Conservation (phyloP, 805 yeast genomes). For the Ogataea sp. region DNA sequence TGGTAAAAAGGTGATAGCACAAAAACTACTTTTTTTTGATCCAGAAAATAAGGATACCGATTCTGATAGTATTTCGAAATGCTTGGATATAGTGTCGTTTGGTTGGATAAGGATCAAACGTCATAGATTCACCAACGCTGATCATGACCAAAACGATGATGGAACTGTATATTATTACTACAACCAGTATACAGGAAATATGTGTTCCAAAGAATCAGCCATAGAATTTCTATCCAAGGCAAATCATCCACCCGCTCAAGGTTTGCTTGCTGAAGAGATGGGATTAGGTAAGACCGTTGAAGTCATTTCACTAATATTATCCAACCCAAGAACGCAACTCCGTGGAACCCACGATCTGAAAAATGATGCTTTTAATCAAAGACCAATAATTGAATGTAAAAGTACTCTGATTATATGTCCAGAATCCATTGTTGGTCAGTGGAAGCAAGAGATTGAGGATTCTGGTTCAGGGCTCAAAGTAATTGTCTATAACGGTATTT, state of each 20-base stretch:
- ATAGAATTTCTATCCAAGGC: constrained; percentile 14
- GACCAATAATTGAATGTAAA: constrained; percentile 42
- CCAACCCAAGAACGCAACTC: constrained; percentile 45
- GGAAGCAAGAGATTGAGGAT: constrained; percentile 66
- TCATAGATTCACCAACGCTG: too few species aligned
- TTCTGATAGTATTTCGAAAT: constrained; percentile 18
- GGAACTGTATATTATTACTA: constrained; percentile 32
- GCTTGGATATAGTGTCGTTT: constrained; percentile 36
- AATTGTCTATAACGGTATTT: constrained; percentile 55
- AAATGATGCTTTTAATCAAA: constrained; percentile 32
- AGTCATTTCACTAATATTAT: constrained; percentile 52
- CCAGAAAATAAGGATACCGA: too few species aligned
- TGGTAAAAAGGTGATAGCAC: too few species aligned
- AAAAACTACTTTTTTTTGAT: too few species aligned
- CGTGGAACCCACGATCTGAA: constrained; percentile 12
- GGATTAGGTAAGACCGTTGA: constrained; percentile 96
- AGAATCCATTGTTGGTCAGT: constrained; percentile 72
- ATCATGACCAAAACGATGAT: too few species aligned
- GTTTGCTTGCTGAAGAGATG: constrained; percentile 90
- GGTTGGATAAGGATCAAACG: constrained; percentile 39
- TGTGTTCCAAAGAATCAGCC: constrained; percentile 28
- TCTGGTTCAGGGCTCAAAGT: constrained; percentile 55
- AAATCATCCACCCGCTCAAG: constrained; percentile 34
- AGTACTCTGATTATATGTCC: constrained; percentile 86
- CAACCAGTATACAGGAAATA: constrained; percentile 42